phyloP scores from a whole-genome alignment of 257 asterid species.

The Verbascum thapsus region DNA sequence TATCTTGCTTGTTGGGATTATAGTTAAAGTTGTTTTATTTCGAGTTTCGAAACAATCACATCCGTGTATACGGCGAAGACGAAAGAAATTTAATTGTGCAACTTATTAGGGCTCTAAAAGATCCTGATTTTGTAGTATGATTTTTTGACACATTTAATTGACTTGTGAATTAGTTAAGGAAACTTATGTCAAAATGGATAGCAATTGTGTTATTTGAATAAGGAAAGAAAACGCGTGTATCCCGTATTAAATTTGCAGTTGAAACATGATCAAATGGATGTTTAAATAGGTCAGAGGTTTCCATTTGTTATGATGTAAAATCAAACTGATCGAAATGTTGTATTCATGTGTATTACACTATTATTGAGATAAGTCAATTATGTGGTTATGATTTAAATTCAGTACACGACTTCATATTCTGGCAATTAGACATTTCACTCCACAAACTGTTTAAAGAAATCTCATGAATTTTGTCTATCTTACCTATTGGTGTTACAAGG shows the following conservation, averaged over 20 bases:
- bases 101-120: not conserved
- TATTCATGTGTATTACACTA: not conserved
- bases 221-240: not conserved
- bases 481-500: constrained; percentile 45
- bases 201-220: not conserved
- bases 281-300: constrained; percentile 3
- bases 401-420: constrained; percentile 6
- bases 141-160: no score
- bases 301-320: constrained; percentile 1
- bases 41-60: no score
- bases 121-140: no score
- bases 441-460: constrained; percentile 1
- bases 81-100: not conserved
- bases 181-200: not conserved
- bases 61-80: not conserved
- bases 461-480: constrained; percentile 12
- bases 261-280: not conserved
- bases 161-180: not conserved
- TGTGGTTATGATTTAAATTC: not conserved
- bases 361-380: not conserved
- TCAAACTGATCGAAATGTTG: no score
- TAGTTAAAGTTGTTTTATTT: not conserved
- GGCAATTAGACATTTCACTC: constrained; percentile 4
- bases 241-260: not conserved
- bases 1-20: not conserved